Evolutionary conservation across 2,329 filamentous ascomycete species (phyloP).

Genomic region (Esteya vermicola): DNA sequence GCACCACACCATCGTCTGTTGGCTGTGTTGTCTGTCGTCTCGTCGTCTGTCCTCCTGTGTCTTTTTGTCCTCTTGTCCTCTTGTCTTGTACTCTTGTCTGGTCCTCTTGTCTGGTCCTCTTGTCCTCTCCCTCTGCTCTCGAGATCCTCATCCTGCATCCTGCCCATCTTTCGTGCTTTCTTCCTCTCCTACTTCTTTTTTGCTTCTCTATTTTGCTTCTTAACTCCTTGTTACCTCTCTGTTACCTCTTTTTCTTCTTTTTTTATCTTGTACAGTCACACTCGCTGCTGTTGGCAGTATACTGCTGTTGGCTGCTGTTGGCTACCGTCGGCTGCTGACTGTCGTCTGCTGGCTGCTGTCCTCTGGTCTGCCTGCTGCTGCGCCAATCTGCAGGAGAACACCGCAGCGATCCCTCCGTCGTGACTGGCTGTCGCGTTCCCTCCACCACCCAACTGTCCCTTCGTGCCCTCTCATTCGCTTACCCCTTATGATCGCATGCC

Average conservation of each 20-base stretch:
- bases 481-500: not conserved
- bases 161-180: not conserved
- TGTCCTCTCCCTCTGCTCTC: not conserved
- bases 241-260: not conserved
- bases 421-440: not conserved
- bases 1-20: no score
- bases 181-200: not conserved
- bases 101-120: not conserved
- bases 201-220: not conserved
- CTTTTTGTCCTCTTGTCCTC: not conserved
- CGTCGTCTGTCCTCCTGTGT: not conserved
- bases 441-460: not conserved
- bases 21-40: not conserved
- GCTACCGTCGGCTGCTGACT: no score
- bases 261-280: no score
- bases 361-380: not conserved
- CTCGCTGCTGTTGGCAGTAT: no score
- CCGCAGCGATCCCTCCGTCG: not conserved
- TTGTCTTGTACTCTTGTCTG: not conserved
- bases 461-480: not conserved
- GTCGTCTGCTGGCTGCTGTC: no score
- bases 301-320: no score
- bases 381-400: not conserved
- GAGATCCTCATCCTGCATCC: not conserved
- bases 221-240: not conserved